Evolutionary conservation across 805 yeast species (phyloP).

Genomic region (Metschnikowia sp.): DNA sequence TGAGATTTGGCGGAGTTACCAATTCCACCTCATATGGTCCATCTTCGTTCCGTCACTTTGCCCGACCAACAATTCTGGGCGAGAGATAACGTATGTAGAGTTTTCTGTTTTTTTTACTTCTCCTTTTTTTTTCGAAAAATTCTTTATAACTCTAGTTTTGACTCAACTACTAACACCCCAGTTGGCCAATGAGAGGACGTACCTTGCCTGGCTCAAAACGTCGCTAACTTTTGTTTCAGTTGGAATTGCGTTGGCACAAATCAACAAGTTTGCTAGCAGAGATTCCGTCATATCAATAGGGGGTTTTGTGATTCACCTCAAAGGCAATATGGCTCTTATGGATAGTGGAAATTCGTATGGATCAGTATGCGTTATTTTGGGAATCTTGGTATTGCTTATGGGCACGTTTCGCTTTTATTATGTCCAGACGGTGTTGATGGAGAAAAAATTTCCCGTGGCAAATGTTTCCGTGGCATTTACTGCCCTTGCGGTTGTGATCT

Average conservation of each 20-base stretch:
- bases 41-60: slow-evolving; percentile 9
- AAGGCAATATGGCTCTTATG: neutral
- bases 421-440: slow-evolving; percentile 6
- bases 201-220: slow-evolving; percentile 19
- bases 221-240: slow-evolving; percentile 16
- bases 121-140: neutral
- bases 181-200: slow-evolving; percentile 20
- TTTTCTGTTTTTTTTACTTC: neutral
- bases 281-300: slow-evolving; percentile 1
- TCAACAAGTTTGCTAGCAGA: slow-evolving; percentile 9
- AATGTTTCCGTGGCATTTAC: slow-evolving; percentile 1
- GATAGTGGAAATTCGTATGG: slow-evolving; percentile 8
- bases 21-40: slow-evolving; percentile 1
- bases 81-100: slow-evolving; percentile 14
- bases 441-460: slow-evolving; percentile 12
- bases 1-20: too few relatives aligned
- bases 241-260: slow-evolving; percentile 15
- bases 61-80: slow-evolving; percentile 8
- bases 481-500: neutral
- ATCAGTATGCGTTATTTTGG: slow-evolving; percentile 8
- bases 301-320: neutral
- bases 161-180: slow-evolving; percentile 6
- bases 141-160: too few relatives aligned
- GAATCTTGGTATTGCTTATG: slow-evolving; percentile 8
- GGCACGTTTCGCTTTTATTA: slow-evolving; percentile 13